These are phyloP conservation scores for Pichia nanzhaoensis DNA, from an alignment of 805 yeast species.

Conservation along the genomic window DNA sequence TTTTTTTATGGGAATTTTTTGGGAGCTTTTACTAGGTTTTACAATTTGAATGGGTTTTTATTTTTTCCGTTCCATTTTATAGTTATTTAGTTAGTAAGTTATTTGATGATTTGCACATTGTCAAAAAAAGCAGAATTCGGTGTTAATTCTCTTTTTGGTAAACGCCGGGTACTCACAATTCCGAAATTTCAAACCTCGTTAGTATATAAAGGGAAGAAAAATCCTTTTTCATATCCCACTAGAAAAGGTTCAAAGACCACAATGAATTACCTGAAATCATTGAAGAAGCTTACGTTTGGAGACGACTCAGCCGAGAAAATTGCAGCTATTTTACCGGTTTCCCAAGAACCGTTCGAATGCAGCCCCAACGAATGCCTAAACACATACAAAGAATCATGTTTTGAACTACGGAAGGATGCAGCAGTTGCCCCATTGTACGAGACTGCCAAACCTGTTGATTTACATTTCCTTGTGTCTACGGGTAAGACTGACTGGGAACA, in stretches of 20 bases:
- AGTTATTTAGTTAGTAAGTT: no score
- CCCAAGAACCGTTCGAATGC: constrained; percentile 50
- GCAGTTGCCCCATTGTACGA: constrained; percentile 48
- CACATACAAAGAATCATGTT: constrained; percentile 20
- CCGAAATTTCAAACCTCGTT: no score
- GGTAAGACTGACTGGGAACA: constrained; percentile 82
- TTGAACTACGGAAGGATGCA: constrained; percentile 33
- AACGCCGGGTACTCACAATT: no score
- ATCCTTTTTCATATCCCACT: no score
- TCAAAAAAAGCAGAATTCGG: no score
- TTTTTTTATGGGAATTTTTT: no score
- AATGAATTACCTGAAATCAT: constrained; percentile 20
- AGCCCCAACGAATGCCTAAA: constrained; percentile 39
- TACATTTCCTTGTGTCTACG: constrained; percentile 77
- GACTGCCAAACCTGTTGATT: constrained; percentile 58
- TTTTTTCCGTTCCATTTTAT: no score
- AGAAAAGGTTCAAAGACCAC: neutral
- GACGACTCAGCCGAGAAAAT: constrained; percentile 26
- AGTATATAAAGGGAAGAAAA: no score
- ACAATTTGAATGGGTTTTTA: no score
- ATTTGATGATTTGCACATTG: no score
- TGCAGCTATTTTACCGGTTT: constrained; percentile 34
- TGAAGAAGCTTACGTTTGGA: constrained; percentile 13
- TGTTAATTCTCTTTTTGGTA: no score
- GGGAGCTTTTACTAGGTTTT: no score